phyloP scores from a whole-genome alignment of 768 basidiomycete species.

The Tylopilus intermedius region DNA sequence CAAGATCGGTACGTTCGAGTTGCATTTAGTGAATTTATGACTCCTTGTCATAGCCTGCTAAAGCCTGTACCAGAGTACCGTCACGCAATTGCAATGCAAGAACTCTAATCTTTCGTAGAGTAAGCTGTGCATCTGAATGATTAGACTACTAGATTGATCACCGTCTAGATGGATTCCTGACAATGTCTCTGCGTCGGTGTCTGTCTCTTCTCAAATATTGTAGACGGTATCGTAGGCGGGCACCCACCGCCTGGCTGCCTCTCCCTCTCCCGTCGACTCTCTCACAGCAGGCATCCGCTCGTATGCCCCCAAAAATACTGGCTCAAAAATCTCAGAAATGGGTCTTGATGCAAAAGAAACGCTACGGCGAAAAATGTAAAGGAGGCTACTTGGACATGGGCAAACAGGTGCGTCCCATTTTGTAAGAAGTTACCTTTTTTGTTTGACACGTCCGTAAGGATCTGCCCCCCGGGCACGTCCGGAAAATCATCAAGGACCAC shows the following conservation, averaged over 20 bases:
- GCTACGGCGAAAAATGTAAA: conserved; percentile 87
- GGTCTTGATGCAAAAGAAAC: conserved; percentile 88
- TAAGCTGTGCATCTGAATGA: no score
- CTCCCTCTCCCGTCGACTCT: conserved; percentile 33
- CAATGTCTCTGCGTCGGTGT: no score
- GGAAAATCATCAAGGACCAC: conserved; percentile 99
- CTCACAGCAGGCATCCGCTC: conserved; percentile 35
- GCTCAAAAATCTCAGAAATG: conserved; percentile 94
- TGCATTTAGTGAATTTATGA: conserved; percentile 1
- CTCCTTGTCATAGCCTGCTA: no score
- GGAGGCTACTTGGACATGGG: conserved; percentile 90
- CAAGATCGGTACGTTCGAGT: conserved; percentile 40
- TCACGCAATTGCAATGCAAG: no score
- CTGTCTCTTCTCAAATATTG: no score
- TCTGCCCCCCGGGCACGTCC: conserved; percentile 93
- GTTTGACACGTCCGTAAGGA: conserved; percentile 47
- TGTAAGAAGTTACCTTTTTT: neutral
- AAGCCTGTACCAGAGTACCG: no score
- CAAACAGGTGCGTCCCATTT: conserved; percentile 64
- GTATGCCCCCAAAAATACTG: conserved; percentile 63
- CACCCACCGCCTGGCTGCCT: no score
- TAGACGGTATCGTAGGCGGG: no score
- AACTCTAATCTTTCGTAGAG: no score
- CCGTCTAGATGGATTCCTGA: no score
- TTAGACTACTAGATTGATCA: no score